These are phyloP conservation scores for Trichomonas vaginalis DNA, from an alignment of 208 protist genomes.

Conservation along the genomic window DNA sequence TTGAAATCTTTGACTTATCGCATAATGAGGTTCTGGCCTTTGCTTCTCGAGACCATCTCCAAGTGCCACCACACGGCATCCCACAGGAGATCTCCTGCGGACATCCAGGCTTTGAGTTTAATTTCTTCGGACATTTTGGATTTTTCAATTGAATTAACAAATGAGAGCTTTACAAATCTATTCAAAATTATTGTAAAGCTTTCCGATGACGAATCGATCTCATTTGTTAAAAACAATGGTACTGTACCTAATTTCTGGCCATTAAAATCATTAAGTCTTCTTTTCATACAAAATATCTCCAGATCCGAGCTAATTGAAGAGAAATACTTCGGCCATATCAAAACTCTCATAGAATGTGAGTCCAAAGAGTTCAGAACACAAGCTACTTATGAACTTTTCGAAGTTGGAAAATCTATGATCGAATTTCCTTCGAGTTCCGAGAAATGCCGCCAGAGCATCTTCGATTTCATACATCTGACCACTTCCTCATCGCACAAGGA, in stretches of 20 bases:
- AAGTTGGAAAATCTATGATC: background rate
- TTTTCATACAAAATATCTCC: background rate
- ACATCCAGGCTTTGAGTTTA: background rate
- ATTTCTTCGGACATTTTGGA: background rate
- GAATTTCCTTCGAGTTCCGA: background rate
- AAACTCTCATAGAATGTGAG: background rate
- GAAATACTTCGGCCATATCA: background rate
- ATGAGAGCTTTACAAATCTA: background rate
- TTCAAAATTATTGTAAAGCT: background rate
- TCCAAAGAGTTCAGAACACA: background rate
- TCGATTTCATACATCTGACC: background rate
- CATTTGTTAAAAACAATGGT: background rate
- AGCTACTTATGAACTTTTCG: background rate
- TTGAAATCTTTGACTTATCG: too few relatives aligned
- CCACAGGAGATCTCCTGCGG: background rate
- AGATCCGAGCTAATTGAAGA: background rate
- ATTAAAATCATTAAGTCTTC: background rate
- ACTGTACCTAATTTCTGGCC: slow-evolving; percentile 1
- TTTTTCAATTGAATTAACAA: background rate
- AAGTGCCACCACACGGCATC: background rate
- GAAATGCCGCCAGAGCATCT: background rate
- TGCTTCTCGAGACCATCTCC: background rate
- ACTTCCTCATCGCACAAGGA: background rate
- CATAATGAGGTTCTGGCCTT: background rate
- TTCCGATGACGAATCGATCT: background rate